Percentiles rank a stretch among this genome's conserved stretches.
Conservation (phyloP, 768 basidiomycete genomes). For the Phanerochaete sordida region DNA sequence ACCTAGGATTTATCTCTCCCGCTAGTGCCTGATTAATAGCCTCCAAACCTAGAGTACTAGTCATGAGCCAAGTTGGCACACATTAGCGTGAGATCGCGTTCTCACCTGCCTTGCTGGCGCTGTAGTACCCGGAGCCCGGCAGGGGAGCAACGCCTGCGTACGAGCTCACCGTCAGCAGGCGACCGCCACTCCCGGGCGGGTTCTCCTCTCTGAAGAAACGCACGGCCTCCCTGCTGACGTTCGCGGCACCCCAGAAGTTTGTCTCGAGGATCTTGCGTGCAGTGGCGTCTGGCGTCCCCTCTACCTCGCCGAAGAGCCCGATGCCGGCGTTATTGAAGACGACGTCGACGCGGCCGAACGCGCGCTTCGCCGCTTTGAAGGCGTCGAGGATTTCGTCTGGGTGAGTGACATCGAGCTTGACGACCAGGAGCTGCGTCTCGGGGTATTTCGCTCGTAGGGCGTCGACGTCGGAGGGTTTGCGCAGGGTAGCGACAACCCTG, state of each 20-base stretch:
- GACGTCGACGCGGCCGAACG: slow-evolving; percentile 42
- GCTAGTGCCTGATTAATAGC: slow-evolving; percentile 36
- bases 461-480: slow-evolving; percentile 23
- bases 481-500: slow-evolving; percentile 38
- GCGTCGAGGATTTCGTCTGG: slow-evolving; percentile 29
- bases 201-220: slow-evolving; percentile 38
- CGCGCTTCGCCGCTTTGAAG: slow-evolving; percentile 30
- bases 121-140: slow-evolving; percentile 6
- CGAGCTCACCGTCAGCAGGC: slow-evolving; percentile 6
- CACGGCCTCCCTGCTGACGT: slow-evolving; percentile 15
- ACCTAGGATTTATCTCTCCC: slow-evolving; percentile 39
- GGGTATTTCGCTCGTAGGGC: slow-evolving; percentile 25
- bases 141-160: slow-evolving; percentile 1
- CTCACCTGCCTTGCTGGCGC: slow-evolving; percentile 12
- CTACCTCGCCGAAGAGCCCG: slow-evolving; percentile 32
- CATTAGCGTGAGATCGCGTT: background rate
- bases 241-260: slow-evolving; percentile 23
- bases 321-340: slow-evolving; percentile 42
- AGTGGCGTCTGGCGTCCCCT: slow-evolving; percentile 32
- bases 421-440: slow-evolving; percentile 30
- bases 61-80: too few relatives aligned
- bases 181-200: slow-evolving; percentile 27
- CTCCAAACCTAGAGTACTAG: slow-evolving; percentile 28
- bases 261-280: slow-evolving; percentile 36
- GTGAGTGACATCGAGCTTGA: slow-evolving; percentile 38